A percentile compares a stretch with the other conserved stretches of the same genome.
Conservation (phyloP, 2,329 filamentous ascomycete species). For the Epichloe gansuensis region DNA sequence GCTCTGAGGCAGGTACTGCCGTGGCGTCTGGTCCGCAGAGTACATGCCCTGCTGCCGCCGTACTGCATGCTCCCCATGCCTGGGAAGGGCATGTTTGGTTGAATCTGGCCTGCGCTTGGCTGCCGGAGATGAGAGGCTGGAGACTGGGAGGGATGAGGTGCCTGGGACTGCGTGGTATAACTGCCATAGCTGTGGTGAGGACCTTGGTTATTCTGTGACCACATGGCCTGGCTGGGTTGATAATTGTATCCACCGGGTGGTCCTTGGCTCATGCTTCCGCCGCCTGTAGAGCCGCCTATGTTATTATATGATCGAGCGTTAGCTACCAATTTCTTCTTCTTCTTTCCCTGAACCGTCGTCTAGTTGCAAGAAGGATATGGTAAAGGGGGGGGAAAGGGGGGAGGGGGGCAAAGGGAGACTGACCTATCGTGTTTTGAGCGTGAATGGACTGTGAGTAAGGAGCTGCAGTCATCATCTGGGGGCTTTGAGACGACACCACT, state of each 20-base stretch:
- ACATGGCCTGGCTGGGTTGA: constrained; percentile 44
- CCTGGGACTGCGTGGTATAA: constrained; percentile 41
- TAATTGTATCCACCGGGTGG: constrained; percentile 53
- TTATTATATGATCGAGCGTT: not conserved
- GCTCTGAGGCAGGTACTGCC: constrained; percentile 56
- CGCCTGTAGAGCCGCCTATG: constrained; percentile 38
- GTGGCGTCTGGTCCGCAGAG: constrained; percentile 47
- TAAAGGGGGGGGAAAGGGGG: not conserved
- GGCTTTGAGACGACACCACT: constrained; percentile 48
- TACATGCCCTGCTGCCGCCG: constrained; percentile 43
- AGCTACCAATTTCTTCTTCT: not conserved
- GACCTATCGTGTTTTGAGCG: constrained; percentile 57
- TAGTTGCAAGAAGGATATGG: not conserved
- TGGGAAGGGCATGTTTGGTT: constrained; percentile 48
- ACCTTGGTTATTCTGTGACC: constrained; percentile 53
- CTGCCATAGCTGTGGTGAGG: constrained; percentile 43
- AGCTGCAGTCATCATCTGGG: constrained; percentile 49
- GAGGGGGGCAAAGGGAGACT: constrained; percentile 37
- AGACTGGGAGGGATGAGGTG: constrained; percentile 38
- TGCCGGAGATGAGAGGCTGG: constrained; percentile 49
- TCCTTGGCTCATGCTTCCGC: constrained; percentile 36
- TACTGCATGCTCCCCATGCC: constrained; percentile 49
- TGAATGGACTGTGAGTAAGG: constrained; percentile 61
- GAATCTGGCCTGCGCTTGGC: constrained; percentile 41
- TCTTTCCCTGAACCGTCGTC: too few relatives aligned